Base-by-base conservation (phyloP, 129 eudicot genomes). In the Lactuca saligna region DNA sequence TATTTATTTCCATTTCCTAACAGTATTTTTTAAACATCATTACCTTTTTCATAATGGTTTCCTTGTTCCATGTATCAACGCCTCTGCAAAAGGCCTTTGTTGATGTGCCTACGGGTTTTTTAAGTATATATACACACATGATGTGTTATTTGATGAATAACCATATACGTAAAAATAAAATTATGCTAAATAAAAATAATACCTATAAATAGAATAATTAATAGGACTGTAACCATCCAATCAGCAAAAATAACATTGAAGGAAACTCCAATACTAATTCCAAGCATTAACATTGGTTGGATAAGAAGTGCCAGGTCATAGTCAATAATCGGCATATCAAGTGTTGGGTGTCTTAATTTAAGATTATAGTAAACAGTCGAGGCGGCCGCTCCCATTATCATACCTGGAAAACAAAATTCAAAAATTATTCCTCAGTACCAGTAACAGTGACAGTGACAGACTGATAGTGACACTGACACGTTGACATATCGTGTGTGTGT, bases 271-370 rank as follows among this genome's bases (percentile, higher is more conserved):
- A 87, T 77, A 78, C 98, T 92, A 76, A 92, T 86, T 63, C 96
- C 98, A 10, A 92, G 75, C 96, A 93, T 89, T 54, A 93, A 87
- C 98, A 93, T 89, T 29, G 98, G 98, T 68, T 93, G 98, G 63
- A 93, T 82, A 54, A 93, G 96, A 61, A 93, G 78, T 29, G 96
- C 95, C 79, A 93, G 71, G 68, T 92, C 98, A 70, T 92, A 92
- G 71, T 92, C 98, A 49, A 92, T 92, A 61, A 92, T 81, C 17
- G 98, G 98, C 86, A 93, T 82, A 66, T 89, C 88, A 4, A 93
- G 76, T 37, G 98, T 89, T 5, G 98, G 98, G 89, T 93, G 98
- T 60, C 95, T 79, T 78, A 89, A 79, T 70, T 79, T 89, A 33
- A 93, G 87, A 75, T 92, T 92, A 65, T 88, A 83, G 68, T 75